Percentiles rank a stretch among this genome's conserved stretches.
These are phyloP conservation scores for Cryptococcus sp. DNA, from an alignment of 1,284 basidiomycete genomes.

Conservation along the genomic window DNA sequence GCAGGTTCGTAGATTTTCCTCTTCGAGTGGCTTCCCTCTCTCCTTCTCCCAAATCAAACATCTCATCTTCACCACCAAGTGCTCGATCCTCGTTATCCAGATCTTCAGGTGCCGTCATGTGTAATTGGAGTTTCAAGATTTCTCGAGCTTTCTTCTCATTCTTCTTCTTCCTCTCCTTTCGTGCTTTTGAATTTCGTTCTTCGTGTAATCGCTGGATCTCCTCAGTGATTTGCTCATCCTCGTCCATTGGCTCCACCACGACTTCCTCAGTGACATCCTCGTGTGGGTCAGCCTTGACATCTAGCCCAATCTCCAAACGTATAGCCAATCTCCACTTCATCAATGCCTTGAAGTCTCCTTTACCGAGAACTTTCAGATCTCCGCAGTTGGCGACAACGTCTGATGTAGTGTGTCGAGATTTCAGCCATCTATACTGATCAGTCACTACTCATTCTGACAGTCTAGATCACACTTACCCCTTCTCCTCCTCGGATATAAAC, in stretches of 20 bases:
- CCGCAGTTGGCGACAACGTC: slow-evolving; percentile 79
- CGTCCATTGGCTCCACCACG: slow-evolving; percentile 73
- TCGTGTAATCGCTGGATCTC: slow-evolving; percentile 76
- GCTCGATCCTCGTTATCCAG: slow-evolving; percentile 69
- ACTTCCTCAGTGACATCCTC: slow-evolving; percentile 73
- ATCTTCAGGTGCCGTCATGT: slow-evolving; percentile 97
- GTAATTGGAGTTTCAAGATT: slow-evolving; percentile 91
- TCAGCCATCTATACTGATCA: slow-evolving; percentile 57
- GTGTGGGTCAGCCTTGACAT: slow-evolving; percentile 64
- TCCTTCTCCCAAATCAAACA: slow-evolving; percentile 74
- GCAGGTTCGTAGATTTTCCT: slow-evolving; percentile 48
- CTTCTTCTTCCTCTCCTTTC: slow-evolving; percentile 76
- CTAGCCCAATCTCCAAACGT: slow-evolving; percentile 80
- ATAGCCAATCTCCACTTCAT: slow-evolving; percentile 85
- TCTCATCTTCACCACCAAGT: slow-evolving; percentile 59
- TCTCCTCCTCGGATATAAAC: slow-evolving; percentile 80
- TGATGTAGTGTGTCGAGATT: slow-evolving; percentile 64
- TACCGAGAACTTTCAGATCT: slow-evolving; percentile 95
- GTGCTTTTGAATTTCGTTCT: slow-evolving; percentile 67
- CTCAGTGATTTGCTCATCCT: slow-evolving; percentile 79
- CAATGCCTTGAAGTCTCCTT: slow-evolving; percentile 91
- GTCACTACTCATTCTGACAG: neutral
- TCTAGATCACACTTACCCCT: slow-evolving; percentile 54
- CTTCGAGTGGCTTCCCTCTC: slow-evolving; percentile 53
- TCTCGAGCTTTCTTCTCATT: slow-evolving; percentile 87